A percentile compares a stretch with the other conserved stretches of the same genome.
phyloP scores from a whole-genome alignment of 2,329 filamentous ascomycete genomes.

The Verticillium nubilum region DNA sequence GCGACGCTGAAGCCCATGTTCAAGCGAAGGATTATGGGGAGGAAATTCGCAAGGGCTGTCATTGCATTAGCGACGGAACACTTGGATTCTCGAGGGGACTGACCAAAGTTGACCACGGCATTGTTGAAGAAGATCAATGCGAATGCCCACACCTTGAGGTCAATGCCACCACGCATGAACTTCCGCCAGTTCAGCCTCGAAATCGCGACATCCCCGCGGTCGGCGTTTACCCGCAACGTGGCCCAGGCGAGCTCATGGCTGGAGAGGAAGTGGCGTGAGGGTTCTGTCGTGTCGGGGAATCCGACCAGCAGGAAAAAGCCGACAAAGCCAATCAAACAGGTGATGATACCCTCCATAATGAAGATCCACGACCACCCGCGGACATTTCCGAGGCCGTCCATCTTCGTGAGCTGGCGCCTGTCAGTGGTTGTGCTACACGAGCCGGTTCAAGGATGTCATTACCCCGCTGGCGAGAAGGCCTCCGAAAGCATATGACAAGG shows the following conservation, averaged over 20 bases:
- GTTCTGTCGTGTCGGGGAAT: slow-evolving; percentile 53
- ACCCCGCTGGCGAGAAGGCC: slow-evolving; percentile 64
- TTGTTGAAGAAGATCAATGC: slow-evolving; percentile 57
- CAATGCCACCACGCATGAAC: slow-evolving; percentile 40
- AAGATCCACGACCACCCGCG: slow-evolving; percentile 66
- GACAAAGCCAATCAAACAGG: slow-evolving; percentile 42
- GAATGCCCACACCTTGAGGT: slow-evolving; percentile 59
- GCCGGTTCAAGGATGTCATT: background rate
- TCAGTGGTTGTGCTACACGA: background rate
- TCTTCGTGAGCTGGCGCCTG: slow-evolving; percentile 45
- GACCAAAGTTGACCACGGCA: slow-evolving; percentile 48
- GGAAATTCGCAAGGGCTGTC: slow-evolving; percentile 74
- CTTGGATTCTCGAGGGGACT: background rate
- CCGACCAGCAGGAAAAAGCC: slow-evolving; percentile 57
- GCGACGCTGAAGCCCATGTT: slow-evolving; percentile 61
- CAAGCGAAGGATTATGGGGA: slow-evolving; percentile 65
- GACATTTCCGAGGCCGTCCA: slow-evolving; percentile 49
- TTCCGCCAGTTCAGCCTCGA: slow-evolving; percentile 43
- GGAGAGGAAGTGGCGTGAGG: slow-evolving; percentile 47
- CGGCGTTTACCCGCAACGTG: slow-evolving; percentile 46
- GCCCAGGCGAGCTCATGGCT: slow-evolving; percentile 45
- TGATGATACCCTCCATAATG: slow-evolving; percentile 48
- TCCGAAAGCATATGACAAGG: slow-evolving; percentile 58
- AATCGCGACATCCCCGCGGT: slow-evolving; percentile 51
- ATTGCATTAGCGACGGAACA: background rate